Evolutionary conservation across 2,329 filamentous ascomycete genomes (phyloP).

Genomic region (Eurotiales sp.): DNA sequence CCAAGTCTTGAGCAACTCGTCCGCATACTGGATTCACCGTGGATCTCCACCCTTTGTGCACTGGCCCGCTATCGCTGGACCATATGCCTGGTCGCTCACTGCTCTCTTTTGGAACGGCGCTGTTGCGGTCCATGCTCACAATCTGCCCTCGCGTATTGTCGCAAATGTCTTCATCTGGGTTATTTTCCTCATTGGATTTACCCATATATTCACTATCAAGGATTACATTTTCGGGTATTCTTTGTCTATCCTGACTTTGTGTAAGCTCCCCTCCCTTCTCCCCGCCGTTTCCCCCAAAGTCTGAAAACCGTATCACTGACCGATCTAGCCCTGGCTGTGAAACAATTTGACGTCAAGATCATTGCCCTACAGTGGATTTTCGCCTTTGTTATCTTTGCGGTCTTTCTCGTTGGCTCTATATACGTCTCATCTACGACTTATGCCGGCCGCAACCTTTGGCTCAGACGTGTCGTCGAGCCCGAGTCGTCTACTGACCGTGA

Average conservation of each 20-base stretch:
- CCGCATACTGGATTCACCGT: constrained; percentile 76
- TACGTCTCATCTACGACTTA: constrained; percentile 34
- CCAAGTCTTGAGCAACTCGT: constrained; percentile 77
- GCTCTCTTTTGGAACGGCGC: constrained; percentile 88
- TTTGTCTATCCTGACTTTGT: constrained; percentile 67
- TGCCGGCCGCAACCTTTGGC: constrained; percentile 32
- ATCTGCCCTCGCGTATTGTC: constrained; percentile 68
- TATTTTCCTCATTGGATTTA: constrained; percentile 69
- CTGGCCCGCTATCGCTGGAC: constrained; percentile 68
- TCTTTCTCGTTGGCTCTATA: constrained; percentile 67
- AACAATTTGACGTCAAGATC: constrained; percentile 68
- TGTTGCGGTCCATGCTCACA: constrained; percentile 68
- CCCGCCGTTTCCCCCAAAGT: background rate
- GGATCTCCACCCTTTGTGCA: constrained; percentile 72
- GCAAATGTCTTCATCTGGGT: constrained; percentile 89
- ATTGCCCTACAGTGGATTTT: constrained; percentile 91
- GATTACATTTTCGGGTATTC: constrained; percentile 75
- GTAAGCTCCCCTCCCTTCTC: constrained; percentile 42
- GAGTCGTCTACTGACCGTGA: constrained; percentile 49
- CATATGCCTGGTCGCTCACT: constrained; percentile 81
- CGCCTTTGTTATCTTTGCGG: constrained; percentile 74
- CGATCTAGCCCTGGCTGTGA: constrained; percentile 63
- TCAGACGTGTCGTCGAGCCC: constrained; percentile 29
- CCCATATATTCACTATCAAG: constrained; percentile 72
- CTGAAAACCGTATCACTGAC: constrained; percentile 4